phyloP scores from a whole-genome alignment of 768 basidiomycete genomes.

The Kondoa subrosea region DNA sequence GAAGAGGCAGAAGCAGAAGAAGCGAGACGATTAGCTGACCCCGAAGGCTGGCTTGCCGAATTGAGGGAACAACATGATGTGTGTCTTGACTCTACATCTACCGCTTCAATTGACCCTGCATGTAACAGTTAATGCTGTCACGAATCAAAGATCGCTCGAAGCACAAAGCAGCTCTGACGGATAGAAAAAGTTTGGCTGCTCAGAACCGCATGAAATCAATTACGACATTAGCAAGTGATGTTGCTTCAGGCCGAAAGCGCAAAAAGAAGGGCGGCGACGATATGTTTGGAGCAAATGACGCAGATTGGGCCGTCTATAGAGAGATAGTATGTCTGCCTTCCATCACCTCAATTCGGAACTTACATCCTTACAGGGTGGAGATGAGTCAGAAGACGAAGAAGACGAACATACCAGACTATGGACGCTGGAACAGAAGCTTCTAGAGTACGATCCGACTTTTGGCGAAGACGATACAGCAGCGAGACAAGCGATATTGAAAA shows the following conservation, averaged over 20 bases:
- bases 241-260: conserved; percentile 55
- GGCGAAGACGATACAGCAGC: conserved; percentile 64
- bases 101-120: conserved; percentile 5
- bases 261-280: conserved; percentile 68
- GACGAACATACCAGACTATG: conserved; percentile 58
- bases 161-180: conserved; percentile 47
- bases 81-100: conserved; percentile 18
- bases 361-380: conserved; percentile 28
- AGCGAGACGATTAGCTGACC: conserved; percentile 55
- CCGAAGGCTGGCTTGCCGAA: conserved; percentile 54
- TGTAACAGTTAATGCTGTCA: conserved; percentile 51
- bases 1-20: conserved; percentile 38
- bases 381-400: conserved; percentile 71
- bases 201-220: conserved; percentile 95
- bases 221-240: conserved; percentile 74
- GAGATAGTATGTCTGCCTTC: conserved; percentile 53
- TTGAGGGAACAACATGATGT: conserved; percentile 70
- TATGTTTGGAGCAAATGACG: conserved; percentile 81
- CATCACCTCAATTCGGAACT: background rate
- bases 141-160: conserved; percentile 65
- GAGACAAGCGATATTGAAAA: conserved; percentile 55
- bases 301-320: conserved; percentile 93
- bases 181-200: conserved; percentile 84
- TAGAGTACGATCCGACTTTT: conserved; percentile 71
- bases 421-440: conserved; percentile 58